Conservation (phyloP, 306 rosid species). For the Vigna angularis region DNA sequence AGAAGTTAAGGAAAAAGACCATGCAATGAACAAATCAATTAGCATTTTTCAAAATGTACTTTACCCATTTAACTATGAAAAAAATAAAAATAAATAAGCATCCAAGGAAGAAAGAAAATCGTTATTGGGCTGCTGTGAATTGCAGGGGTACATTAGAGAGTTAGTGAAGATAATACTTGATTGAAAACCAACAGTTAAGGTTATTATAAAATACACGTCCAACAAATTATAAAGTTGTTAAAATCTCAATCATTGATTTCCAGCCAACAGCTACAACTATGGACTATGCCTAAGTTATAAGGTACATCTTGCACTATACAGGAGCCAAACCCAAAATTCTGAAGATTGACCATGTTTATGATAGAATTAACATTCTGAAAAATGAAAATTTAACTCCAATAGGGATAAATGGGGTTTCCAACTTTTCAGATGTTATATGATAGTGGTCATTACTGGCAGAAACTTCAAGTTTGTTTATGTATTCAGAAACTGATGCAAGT, state of each 20-base stretch:
- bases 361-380: not conserved
- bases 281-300: not conserved
- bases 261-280: not conserved
- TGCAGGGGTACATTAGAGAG: not conserved
- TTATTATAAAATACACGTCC: not conserved
- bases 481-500: not conserved
- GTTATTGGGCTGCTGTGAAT: not conserved
- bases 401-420: conserved; percentile 2
- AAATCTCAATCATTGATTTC: not conserved
- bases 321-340: not conserved
- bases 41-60: not conserved
- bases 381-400: conserved; percentile 1
- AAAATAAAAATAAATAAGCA: not conserved
- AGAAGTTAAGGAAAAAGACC: not conserved
- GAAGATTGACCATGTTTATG: not conserved
- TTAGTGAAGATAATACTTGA: not conserved
- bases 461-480: not conserved
- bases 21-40: conserved; percentile 5
- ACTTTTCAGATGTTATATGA: not conserved
- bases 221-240: not conserved
- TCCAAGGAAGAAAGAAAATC: not conserved
- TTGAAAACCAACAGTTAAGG: not conserved
- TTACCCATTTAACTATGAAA: not conserved
- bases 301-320: not conserved
- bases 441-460: not conserved